These are phyloP conservation scores for Cynanchum wilfordii DNA, from an alignment of 257 asterid genomes.

Conservation along the genomic window DNA sequence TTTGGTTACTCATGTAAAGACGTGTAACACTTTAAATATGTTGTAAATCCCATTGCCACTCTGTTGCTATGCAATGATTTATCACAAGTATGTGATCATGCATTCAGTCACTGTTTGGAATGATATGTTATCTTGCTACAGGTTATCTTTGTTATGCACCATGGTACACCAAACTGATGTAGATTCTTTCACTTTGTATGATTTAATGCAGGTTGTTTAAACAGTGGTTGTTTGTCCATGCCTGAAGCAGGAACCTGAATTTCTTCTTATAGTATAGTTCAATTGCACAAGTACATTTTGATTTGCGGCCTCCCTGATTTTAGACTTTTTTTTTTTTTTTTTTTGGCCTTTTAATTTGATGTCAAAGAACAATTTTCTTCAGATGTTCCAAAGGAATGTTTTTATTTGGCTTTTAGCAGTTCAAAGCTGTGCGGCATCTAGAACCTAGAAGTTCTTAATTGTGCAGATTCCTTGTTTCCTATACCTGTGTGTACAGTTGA, in stretches of 20 bases:
- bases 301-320: slow-evolving; percentile 20
- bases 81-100: neutral
- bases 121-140: neutral
- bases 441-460: slow-evolving; percentile 19
- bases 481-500: slow-evolving; percentile 31
- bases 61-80: neutral
- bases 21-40: neutral
- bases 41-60: neutral
- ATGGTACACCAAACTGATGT: neutral
- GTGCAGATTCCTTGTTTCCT: slow-evolving; percentile 7
- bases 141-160: neutral
- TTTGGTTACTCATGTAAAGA: neutral
- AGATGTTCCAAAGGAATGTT: slow-evolving; percentile 22
- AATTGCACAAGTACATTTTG: slow-evolving; percentile 30
- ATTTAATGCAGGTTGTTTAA: slow-evolving; percentile 37
- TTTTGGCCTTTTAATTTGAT: slow-evolving; percentile 9
- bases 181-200: slow-evolving; percentile 6
- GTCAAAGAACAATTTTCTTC: slow-evolving; percentile 23
- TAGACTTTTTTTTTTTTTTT: slow-evolving; percentile 13
- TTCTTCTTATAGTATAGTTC: slow-evolving; percentile 26
- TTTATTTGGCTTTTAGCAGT: slow-evolving; percentile 28
- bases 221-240: slow-evolving; percentile 25
- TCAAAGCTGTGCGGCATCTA: slow-evolving; percentile 21
- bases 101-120: neutral
- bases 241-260: slow-evolving; percentile 27